Percentiles rank a stretch among this genome's conserved stretches.
Evolutionary conservation across 345 rosid genomes (phyloP).

Genomic region (rapeseed (Brassica napus)): Da-Ae NC_063445.1:41887501-41888000

Average conservation of each 20-base stretch:
- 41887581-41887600: neutral
- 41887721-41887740: conserved; percentile 85
- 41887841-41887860: neutral
- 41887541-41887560: neutral
- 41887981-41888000: conserved; percentile 89
- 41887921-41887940: conserved; percentile 82
- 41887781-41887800: conserved; percentile 92
- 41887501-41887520: too few relatives aligned
- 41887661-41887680: conserved; percentile 89
- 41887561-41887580: neutral
- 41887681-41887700: conserved; percentile 82
- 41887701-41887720: conserved; percentile 88
- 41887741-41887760: conserved; percentile 87
- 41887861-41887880: conserved; percentile 43
- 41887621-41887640: conserved; percentile 12
- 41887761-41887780: conserved; percentile 91
- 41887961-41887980: conserved; percentile 84
- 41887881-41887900: conserved; percentile 99
- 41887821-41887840: neutral
- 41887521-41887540: neutral
- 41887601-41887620: neutral
- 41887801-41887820: neutral
- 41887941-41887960: conserved; percentile 88
- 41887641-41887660: conserved; percentile 81
- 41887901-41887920: conserved; percentile 95